Percentiles rank a stretch among this genome's conserved stretches.
Evolutionary conservation across 208 protist genomes (phyloP).

Genomic region (Acanthamoeba sp.): DNA sequence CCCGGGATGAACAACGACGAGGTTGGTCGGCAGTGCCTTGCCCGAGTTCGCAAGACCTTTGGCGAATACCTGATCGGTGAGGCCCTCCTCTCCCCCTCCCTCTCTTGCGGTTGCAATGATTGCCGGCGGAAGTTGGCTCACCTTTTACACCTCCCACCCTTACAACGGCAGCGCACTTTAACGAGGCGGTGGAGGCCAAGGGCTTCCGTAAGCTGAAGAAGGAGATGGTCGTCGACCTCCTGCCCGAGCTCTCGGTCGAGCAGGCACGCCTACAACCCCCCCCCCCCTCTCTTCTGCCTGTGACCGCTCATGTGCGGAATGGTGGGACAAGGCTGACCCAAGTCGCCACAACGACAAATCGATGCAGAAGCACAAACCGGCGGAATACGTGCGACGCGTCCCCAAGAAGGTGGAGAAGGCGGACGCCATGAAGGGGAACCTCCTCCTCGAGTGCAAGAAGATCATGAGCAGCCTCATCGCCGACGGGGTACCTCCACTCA

Average conservation of each 20-base stretch:
- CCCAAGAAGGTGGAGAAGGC: slow-evolving; percentile 4
- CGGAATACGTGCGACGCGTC: slow-evolving; percentile 6
- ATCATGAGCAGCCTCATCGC: neutral
- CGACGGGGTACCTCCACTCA: neutral
- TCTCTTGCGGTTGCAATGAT: neutral
- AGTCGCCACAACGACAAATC: neutral
- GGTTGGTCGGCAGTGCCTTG: neutral
- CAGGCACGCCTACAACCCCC: neutral
- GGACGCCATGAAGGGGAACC: neutral
- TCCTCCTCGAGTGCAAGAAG: neutral
- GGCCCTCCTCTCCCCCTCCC: neutral
- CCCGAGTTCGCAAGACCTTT: neutral
- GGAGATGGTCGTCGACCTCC: slow-evolving; percentile 8
- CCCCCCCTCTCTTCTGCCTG: neutral
- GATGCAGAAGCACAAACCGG: neutral
- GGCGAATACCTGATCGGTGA: slow-evolving; percentile 17
- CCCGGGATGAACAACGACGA: slow-evolving; percentile 10
- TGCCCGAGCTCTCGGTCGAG: neutral
- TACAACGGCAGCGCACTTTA: neutral
- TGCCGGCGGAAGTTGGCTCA: neutral
- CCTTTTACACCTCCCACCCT: neutral
- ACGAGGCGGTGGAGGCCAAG: neutral
- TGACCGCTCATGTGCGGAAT: neutral
- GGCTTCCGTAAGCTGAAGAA: slow-evolving; percentile 1
- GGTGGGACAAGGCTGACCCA: no score